A percentile compares a stretch with the other conserved stretches of the same genome.
phyloP scores from a whole-genome alignment of 148 eudicot genomes.

The Diospyros kaki region DNA sequence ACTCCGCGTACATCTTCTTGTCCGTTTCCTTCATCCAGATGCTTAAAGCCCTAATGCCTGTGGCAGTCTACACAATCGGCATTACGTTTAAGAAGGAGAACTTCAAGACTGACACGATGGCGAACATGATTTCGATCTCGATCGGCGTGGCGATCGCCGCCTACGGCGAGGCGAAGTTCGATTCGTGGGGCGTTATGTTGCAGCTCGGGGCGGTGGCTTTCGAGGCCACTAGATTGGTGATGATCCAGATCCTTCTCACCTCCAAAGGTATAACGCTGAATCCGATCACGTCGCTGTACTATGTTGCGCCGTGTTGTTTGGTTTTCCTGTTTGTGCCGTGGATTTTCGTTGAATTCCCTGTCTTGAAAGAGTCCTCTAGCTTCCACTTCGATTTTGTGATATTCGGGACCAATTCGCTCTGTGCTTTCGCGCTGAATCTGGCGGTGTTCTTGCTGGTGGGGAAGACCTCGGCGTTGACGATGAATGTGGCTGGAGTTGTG shows the following conservation, averaged over 20 bases:
- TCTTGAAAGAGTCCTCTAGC: constrained; percentile 22
- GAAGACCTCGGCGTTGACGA: constrained; percentile 65
- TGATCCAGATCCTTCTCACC: constrained; percentile 56
- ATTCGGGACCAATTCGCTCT: constrained; percentile 51
- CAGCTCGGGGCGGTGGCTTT: constrained; percentile 53
- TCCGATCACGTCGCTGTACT: constrained; percentile 57
- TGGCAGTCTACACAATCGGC: constrained; percentile 52
- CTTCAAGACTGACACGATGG: constrained; percentile 38
- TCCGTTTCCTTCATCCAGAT: constrained; percentile 72
- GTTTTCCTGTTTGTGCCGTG: constrained; percentile 46
- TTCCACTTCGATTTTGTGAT: constrained; percentile 42
- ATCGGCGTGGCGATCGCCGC: constrained; percentile 63
- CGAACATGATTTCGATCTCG: constrained; percentile 54
- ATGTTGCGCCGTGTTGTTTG: constrained; percentile 62
- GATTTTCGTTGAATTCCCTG: constrained; percentile 51
- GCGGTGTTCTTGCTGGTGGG: constrained; percentile 68
- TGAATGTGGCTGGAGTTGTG: constrained; percentile 74
- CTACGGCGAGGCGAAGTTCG: constrained; percentile 60
- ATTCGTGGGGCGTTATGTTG: constrained; percentile 43
- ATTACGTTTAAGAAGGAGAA: constrained; percentile 36
- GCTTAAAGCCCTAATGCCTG: constrained; percentile 69
- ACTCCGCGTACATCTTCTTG: constrained; percentile 65
- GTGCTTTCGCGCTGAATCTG: constrained; percentile 62
- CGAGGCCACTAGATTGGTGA: constrained; percentile 58
- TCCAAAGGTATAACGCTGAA: constrained; percentile 57